Conservation (phyloP, 495 filamentous ascomycete species). For the Mycothermus thermophilus region DNA sequence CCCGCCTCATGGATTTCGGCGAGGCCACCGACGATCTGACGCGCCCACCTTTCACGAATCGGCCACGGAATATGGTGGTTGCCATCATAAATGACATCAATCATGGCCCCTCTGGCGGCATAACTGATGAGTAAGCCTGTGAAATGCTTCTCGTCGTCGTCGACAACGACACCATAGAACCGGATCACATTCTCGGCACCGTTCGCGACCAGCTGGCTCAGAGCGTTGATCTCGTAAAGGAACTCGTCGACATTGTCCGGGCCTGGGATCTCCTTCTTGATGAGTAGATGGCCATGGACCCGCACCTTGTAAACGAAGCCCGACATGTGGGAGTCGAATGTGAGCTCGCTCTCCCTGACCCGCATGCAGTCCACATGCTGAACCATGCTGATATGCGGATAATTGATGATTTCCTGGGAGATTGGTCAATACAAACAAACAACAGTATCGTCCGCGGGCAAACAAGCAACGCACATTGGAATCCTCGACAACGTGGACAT, state of each 20-base stretch:
- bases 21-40: constrained; percentile 80
- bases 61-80: constrained; percentile 54
- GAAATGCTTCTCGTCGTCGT: constrained; percentile 57
- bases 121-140: constrained; percentile 87
- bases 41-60: constrained; percentile 77
- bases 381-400: constrained; percentile 62
- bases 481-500: constrained; percentile 98
- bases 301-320: constrained; percentile 95
- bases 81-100: constrained; percentile 78
- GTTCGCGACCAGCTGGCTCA: constrained; percentile 59
- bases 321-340: constrained; percentile 85
- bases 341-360: constrained; percentile 56
- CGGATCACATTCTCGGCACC: constrained; percentile 71
- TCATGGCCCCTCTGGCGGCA: constrained; percentile 75
- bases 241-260: constrained; percentile 96
- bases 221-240: constrained; percentile 92
- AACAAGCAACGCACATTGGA: constrained; percentile 43
- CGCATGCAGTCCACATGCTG: constrained; percentile 57
- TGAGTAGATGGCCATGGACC: constrained; percentile 51
- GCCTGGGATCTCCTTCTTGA: constrained; percentile 97
- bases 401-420: constrained; percentile 66
- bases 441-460: neutral
- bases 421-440: constrained; percentile 4
- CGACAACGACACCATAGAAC: constrained; percentile 80
- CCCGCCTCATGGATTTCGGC: constrained; percentile 91